phyloP scores from a whole-genome alignment of 371 early-diverging fungal species.

The Fennellomyces sp. region DNA sequence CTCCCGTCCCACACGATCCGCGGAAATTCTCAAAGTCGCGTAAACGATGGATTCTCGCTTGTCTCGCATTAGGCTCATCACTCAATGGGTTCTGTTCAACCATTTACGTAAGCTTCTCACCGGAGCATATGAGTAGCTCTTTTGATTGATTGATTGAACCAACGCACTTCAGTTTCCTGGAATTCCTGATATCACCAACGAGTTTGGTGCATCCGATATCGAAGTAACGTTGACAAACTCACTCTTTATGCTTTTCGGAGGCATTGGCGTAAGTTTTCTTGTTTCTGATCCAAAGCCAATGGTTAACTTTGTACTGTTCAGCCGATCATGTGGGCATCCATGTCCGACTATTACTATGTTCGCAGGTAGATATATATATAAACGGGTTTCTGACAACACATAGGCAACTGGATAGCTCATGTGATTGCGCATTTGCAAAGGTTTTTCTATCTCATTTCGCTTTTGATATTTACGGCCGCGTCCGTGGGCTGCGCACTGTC shows the following conservation, averaged over 20 bases:
- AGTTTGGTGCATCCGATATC: slow-evolving; percentile 39
- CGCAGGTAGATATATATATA: slow-evolving; percentile 31
- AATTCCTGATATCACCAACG: slow-evolving; percentile 40
- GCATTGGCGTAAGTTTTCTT: slow-evolving; percentile 45
- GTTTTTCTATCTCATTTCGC: slow-evolving; percentile 56
- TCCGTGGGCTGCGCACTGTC: slow-evolving; percentile 65
- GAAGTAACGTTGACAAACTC: slow-evolving; percentile 51
- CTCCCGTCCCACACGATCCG: slow-evolving; percentile 28
- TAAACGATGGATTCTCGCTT: slow-evolving; percentile 33
- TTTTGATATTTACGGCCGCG: slow-evolving; percentile 54
- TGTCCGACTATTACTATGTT: slow-evolving; percentile 60
- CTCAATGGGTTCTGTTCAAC: slow-evolving; percentile 44
- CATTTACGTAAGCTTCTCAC: slow-evolving; percentile 27
- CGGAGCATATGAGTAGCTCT: slow-evolving; percentile 22
- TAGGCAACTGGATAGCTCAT: no score
- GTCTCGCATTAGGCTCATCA: slow-evolving; percentile 35
- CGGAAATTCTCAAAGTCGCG: slow-evolving; percentile 17
- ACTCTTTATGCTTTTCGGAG: slow-evolving; percentile 55
- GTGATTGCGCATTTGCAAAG: no score
- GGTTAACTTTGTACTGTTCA: background rate
- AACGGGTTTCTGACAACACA: background rate
- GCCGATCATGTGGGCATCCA: slow-evolving; percentile 64
- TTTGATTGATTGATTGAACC: slow-evolving; percentile 43
- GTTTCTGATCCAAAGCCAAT: no score
- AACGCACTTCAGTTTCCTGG: slow-evolving; percentile 44